Percentiles rank a stretch among this genome's conserved stretches.
These are phyloP conservation scores for Vitis hybrid DNA, from an alignment of 177 flowering plant species.

Conservation along the genomic window DNA sequence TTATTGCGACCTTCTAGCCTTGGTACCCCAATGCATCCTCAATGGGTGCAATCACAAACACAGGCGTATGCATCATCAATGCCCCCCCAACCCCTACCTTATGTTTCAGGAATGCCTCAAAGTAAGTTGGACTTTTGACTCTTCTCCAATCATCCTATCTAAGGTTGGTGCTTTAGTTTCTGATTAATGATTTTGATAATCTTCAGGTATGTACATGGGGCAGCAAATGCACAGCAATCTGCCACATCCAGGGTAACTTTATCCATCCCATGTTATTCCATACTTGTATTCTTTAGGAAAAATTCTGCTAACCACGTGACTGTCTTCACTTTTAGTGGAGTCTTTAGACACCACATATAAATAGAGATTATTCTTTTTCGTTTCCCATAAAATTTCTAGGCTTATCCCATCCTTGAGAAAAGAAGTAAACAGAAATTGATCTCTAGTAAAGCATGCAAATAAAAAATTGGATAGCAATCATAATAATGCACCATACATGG, in stretches of 20 bases:
- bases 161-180: background rate
- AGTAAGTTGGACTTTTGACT: conserved; percentile 22
- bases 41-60: conserved; percentile 50
- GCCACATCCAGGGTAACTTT: conserved; percentile 44
- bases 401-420: no score
- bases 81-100: conserved; percentile 26
- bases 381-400: no score
- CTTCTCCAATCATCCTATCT: background rate
- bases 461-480: no score
- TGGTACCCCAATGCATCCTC: conserved; percentile 24
- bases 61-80: conserved; percentile 31
- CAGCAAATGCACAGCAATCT: conserved; percentile 44
- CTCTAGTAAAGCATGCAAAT: no score
- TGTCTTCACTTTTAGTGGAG: no score
- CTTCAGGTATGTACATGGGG: conserved; percentile 56
- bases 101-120: conserved; percentile 41
- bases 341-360: no score
- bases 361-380: no score
- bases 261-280: background rate
- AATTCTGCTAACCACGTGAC: no score
- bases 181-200: background rate
- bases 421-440: no score
- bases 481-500: no score
- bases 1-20: conserved; percentile 39
- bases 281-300: no score